Evolutionary conservation across 306 rosid genomes (phyloP), one percentile per base, ranked within the genome.

Genomic region (Cucurbita pepo): DNA sequence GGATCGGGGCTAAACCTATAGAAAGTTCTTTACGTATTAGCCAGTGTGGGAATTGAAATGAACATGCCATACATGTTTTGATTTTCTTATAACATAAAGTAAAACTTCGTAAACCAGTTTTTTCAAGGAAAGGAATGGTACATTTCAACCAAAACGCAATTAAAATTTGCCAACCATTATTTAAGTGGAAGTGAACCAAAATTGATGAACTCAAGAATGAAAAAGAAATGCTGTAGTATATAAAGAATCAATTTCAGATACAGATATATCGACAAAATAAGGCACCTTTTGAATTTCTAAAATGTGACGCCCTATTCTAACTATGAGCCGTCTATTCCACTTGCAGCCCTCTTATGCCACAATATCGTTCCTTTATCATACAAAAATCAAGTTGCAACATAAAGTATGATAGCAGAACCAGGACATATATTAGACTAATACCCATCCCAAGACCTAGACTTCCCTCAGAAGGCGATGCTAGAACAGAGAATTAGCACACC

Each of bases 1-100:
- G 88, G 87, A 82, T 87, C 92, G 79, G 86, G 71, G 85, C 91
- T 86, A 86, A 89, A 91, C 86, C 97, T 91, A 75, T 56, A 79
- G 58, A 82, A 76, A 77, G 80, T 77, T 62, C 37, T 75, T 64
- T 63, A n/a, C 37, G 66, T 51, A 81, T 82, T 76, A 85, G 83
- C 82, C 56, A 80, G 75, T 51, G 61, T 57, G 61, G 78, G 77
- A 52, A 79, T 67, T 77, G 13, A 78, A 22, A 76, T 69, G 77
- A 79, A 16, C 48, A 47, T 63, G 60, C 62, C 75, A 71, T 37
- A 56, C 47, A 22, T 25, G 13, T 25, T 67, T 22, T 48, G 6
- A 45, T 12, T 67, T 56, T 25, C 22, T 47, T 47, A 47, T 1
- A 47, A 25, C 56, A 13, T 56, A 47, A 48, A 67, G 36, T 47